Evolutionary conservation across 2,329 filamentous ascomycete genomes (phyloP).

Genomic region (Phyllosticta capitalensis): DNA sequence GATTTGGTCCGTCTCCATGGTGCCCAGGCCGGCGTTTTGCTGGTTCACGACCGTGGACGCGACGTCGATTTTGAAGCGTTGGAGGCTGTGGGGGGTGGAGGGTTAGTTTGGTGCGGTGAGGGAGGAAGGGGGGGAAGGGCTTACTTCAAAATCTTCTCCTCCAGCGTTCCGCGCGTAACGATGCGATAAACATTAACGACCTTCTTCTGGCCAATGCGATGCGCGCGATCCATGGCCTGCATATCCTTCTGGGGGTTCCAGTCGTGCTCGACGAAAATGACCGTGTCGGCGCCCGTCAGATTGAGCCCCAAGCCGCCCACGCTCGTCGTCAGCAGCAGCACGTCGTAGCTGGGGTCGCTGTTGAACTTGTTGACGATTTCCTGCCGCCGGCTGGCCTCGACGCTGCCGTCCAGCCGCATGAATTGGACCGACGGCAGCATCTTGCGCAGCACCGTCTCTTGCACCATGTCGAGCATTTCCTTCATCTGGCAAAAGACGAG

Average conservation of each 20-base stretch:
- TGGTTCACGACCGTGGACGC: conserved; percentile 98
- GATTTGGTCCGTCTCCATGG: conserved; percentile 98
- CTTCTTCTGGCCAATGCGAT: conserved; percentile 98
- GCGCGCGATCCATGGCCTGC: conserved; percentile 96
- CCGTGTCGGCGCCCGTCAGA: conserved; percentile 90
- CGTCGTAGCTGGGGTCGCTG: conserved; percentile 92
- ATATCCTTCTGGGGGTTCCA: conserved; percentile 99
- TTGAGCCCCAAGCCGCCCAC: conserved; percentile 93
- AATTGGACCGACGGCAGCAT: conserved; percentile 89
- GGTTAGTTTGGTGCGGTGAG: conserved; percentile 16
- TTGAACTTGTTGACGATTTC: conserved; percentile 99
- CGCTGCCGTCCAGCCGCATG: conserved; percentile 84
- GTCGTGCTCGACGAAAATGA: conserved; percentile 98
- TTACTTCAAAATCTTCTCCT: conserved; percentile 91
- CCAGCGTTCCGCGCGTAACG: conserved; percentile 88
- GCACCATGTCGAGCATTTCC: conserved; percentile 99
- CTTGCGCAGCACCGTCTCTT: conserved; percentile 81
- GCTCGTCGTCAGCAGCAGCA: conserved; percentile 84
- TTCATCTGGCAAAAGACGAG: conserved; percentile 99
- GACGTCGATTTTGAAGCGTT: conserved; percentile 99
- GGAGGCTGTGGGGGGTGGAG: conserved; percentile 51
- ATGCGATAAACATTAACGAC: conserved; percentile 98
- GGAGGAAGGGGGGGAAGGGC: conserved; percentile 20
- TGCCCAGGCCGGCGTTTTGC: conserved; percentile 86
- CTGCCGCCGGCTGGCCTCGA: conserved; percentile 88